Base-by-base conservation (phyloP, 2,329 filamentous ascomycete species). In the Stagonosporopsis cucurbitacearum region DNA sequence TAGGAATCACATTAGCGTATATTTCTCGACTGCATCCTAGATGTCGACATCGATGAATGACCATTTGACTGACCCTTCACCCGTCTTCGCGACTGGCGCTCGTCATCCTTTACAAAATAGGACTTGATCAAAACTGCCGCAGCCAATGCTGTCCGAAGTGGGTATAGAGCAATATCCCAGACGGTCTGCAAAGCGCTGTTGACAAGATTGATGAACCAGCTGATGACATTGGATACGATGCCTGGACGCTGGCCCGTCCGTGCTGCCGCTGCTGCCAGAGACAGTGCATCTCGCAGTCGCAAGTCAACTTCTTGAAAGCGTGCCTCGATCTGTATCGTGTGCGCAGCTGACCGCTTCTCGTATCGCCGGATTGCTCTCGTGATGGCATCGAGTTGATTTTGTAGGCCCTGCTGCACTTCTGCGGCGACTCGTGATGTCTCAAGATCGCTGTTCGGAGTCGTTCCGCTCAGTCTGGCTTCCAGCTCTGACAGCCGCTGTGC, bases 321-420 rank as follows among this genome's bases (percentile, higher is more conserved):
- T 8, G 87, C 84, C 62, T 96, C 92, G 2, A 88, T 91, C 68
- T 94, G 88, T 50, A 89, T 82, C 9, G 90, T 84, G 25, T 92
- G 84, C 7, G 93, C 80, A 0, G 88, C 88, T 4, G 89, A 87
- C 66, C 92, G 90, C 78, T 96, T 97, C 78, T 98, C 94, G 67
- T 96, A 96, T 32, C 92, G 87, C 19, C 94, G 85, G 40, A 98
- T 89, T 4, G 94, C 93, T 43, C 94, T 88, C 66, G 92, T 95
- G 28, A 98, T 80, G 0, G 92, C 91, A 66, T 97, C 93, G 6
- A 98, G 82, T 56, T 97, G 92, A 0, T 91, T 88, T 63, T 92
- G 89, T 11, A 94, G 80, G 25, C 81, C 79, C 57, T 85, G 85
- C 37, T 86, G 84, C 12, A 91, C 81, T 55, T 91, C 87, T 5